phyloP scores from a whole-genome alignment of 495 filamentous ascomycete species.

The Penicillium antarcticum region DNA sequence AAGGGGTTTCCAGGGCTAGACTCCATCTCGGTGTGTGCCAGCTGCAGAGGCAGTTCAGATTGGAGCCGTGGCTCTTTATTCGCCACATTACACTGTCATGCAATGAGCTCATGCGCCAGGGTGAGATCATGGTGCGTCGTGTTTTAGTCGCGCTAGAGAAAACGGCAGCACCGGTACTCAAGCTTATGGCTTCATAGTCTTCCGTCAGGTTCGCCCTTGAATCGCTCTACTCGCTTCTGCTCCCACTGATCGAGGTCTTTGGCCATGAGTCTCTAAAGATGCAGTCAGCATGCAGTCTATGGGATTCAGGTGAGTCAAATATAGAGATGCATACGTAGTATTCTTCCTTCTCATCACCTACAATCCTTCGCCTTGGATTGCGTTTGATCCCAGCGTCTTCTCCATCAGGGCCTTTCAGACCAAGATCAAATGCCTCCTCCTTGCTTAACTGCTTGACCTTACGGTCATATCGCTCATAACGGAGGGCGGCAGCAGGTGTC shows the following conservation, averaged over 20 bases:
- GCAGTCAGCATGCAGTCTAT: constrained; percentile 4
- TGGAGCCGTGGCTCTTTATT: not conserved
- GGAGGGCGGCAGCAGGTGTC: constrained; percentile 85
- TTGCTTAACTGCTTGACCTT: constrained; percentile 76
- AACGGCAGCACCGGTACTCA: not conserved
- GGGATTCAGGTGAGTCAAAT: not conserved
- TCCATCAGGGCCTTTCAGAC: constrained; percentile 53
- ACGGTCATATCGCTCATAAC: constrained; percentile 89
- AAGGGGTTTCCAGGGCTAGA: no score
- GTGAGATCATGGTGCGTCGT: not conserved
- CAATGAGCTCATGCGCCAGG: not conserved
- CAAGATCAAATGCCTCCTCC: constrained; percentile 73
- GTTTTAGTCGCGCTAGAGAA: not conserved
- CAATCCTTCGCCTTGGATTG: constrained; percentile 41
- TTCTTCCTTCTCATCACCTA: constrained; percentile 74
- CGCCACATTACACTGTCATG: not conserved
- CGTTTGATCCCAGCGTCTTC: constrained; percentile 42
- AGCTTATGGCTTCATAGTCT: constrained; percentile 51
- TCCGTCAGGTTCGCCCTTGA: constrained; percentile 87
- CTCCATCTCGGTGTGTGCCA: no score
- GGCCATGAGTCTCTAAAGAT: constrained; percentile 69
- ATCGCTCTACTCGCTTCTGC: constrained; percentile 83
- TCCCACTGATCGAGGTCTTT: constrained; percentile 97
- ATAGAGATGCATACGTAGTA: constrained; percentile 71
- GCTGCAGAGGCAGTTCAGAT: not conserved